These are phyloP conservation scores for Straminergon stramineum DNA, from an alignment of 225 moss, liverwort and hornwort species.

Conservation along the genomic window DNA sequence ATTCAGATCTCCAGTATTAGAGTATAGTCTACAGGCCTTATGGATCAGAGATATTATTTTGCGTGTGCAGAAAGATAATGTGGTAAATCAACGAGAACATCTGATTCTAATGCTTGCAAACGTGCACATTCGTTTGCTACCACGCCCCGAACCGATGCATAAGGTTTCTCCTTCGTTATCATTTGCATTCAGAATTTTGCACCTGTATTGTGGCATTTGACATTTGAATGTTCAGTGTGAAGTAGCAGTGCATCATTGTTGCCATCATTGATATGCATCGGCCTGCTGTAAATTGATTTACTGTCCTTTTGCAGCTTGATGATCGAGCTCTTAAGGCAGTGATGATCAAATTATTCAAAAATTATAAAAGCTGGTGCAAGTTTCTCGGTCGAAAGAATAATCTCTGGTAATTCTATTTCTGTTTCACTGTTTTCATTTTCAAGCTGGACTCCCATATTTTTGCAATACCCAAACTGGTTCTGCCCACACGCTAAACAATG, in stretches of 20 bases:
- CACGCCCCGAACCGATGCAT: slow-evolving; percentile 86
- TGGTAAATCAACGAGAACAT: slow-evolving; percentile 93
- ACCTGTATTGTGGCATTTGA: not conserved
- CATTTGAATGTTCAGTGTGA: not conserved
- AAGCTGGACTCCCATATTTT: not conserved
- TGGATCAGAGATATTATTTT: not conserved
- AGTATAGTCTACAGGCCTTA: not conserved
- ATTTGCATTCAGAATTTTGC: not conserved
- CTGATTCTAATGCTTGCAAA: slow-evolving; percentile 83
- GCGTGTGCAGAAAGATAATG: slow-evolving; percentile 70
- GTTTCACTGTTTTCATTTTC: not conserved
- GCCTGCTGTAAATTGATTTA: not conserved
- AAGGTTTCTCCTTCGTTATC: slow-evolving; percentile 47
- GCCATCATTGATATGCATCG: not conserved
- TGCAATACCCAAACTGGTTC: not conserved
- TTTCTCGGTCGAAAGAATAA: slow-evolving; percentile 87
- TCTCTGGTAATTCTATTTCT: slow-evolving; percentile 44
- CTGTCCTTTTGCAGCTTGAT: slow-evolving; percentile 54
- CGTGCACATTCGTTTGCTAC: slow-evolving; percentile 80
- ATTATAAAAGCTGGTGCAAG: slow-evolving; percentile 96
- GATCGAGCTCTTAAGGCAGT: slow-evolving; percentile 82
- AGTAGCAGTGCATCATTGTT: not conserved
- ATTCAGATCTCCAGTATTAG: not conserved
- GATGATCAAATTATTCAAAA: slow-evolving; percentile 82
- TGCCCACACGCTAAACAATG: not conserved